Evolutionary conservation across 2,329 filamentous ascomycete species (phyloP).

Genomic region (Pseudocercospora vitis): DNA sequence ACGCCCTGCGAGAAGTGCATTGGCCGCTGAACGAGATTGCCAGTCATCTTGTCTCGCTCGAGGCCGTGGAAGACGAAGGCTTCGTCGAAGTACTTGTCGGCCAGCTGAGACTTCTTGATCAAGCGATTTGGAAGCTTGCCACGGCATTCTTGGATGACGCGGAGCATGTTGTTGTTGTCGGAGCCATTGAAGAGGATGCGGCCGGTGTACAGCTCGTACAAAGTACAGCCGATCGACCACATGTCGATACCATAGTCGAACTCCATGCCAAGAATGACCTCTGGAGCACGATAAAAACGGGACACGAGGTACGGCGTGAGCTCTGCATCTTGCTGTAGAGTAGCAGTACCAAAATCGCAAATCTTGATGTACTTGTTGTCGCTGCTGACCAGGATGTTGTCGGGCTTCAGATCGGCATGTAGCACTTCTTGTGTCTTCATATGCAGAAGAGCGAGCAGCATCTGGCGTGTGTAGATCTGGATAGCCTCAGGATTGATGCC

Average conservation of each 20-base stretch:
- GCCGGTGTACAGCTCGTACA: constrained; percentile 95
- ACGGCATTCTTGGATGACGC: constrained; percentile 91
- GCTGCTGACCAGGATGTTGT: constrained; percentile 92
- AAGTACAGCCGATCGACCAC: constrained; percentile 96
- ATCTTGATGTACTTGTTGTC: constrained; percentile 84
- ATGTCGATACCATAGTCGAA: constrained; percentile 94
- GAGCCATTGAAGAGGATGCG: constrained; percentile 94
- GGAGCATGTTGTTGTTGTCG: constrained; percentile 98
- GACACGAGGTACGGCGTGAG: constrained; percentile 94
- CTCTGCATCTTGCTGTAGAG: constrained; percentile 84
- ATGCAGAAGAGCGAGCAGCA: constrained; percentile 83
- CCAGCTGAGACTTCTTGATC: constrained; percentile 76
- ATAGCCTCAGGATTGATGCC: constrained; percentile 89
- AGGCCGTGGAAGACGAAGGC: constrained; percentile 71
- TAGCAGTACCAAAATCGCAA: constrained; percentile 94
- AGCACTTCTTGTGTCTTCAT: constrained; percentile 91
- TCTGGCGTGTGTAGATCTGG: constrained; percentile 86
- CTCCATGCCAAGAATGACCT: constrained; percentile 94
- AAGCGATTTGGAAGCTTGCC: constrained; percentile 89
- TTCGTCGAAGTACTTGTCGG: constrained; percentile 73
- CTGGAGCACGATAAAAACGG: constrained; percentile 94
- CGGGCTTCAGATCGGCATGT: constrained; percentile 94
- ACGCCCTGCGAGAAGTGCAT: constrained; percentile 62
- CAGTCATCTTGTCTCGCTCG: constrained; percentile 83
- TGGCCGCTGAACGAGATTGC: constrained; percentile 71